These are phyloP conservation scores for Penicillium thymicola DNA, from an alignment of 2,329 filamentous ascomycete species.

Conservation along the genomic window DNA sequence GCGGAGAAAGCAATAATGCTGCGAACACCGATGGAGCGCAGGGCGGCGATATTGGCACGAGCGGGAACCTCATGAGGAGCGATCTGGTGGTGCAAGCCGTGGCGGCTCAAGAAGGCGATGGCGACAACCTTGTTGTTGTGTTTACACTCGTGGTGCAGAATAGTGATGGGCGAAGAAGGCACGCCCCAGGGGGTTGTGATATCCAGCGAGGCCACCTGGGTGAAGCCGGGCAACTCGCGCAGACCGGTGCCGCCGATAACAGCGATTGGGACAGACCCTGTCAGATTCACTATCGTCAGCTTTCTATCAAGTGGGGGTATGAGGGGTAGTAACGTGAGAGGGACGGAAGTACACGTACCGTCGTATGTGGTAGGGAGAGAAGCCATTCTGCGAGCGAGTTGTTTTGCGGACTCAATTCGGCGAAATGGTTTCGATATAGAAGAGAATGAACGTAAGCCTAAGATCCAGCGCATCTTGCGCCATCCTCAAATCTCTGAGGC, in stretches of 20 bases:
- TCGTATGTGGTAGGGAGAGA: conserved; percentile 58
- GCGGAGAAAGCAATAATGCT: conserved; percentile 92
- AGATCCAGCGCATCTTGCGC: conserved; percentile 15
- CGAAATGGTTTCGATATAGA: conserved; percentile 26
- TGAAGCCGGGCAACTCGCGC: conserved; percentile 80
- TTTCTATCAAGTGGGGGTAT: conserved; percentile 11
- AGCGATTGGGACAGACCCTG: conserved; percentile 70
- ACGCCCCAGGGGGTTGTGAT: conserved; percentile 83
- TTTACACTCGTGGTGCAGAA: conserved; percentile 80
- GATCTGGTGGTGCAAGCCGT: conserved; percentile 82
- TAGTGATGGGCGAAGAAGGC: conserved; percentile 73
- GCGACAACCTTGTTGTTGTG: conserved; percentile 59
- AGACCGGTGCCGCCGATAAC: conserved; percentile 94
- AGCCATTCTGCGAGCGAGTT: conserved; percentile 46
- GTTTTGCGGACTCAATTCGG: conserved; percentile 34
- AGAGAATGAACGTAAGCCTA: conserved; percentile 21
- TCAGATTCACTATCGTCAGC: conserved; percentile 13
- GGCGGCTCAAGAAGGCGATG: conserved; percentile 89
- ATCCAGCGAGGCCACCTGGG: conserved; percentile 73
- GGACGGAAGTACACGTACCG: conserved; percentile 43
- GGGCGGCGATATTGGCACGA: conserved; percentile 96
- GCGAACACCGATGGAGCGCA: conserved; percentile 83
- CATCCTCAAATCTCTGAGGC: conserved; percentile 21
- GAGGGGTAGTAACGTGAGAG: conserved; percentile 1
- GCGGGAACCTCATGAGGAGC: conserved; percentile 93